Evolutionary conservation across 2,329 filamentous ascomycete genomes (phyloP), one percentile per base, ranked within the genome.

Genomic region (Fusarium sp.): DNA sequence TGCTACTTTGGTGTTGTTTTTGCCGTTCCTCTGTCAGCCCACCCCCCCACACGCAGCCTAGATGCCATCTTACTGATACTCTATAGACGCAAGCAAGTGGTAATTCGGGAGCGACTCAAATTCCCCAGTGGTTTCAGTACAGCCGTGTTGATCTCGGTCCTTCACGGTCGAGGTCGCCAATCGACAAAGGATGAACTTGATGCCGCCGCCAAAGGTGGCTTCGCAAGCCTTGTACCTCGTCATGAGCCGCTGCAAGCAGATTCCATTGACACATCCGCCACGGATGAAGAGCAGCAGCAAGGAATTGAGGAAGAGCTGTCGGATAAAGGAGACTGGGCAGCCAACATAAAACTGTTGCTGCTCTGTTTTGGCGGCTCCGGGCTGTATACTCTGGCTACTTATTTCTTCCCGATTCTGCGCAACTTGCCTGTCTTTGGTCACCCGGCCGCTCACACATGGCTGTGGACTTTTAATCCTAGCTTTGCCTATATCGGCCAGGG

Each of bases 1-100:
- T 97, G 93, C 73, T 94, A 98, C 71, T 99, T 99, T 72, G 95
- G 95, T 0, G 95, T 98, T 2, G 89, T 98, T 1, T 98, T 99
- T 78, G 95, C 93, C 1, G 94, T 99, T 13, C 95, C 95, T 1
- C 73, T 98, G 81, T 74, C 73, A 76, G 79, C 48, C 27, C 38
- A 19, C 21, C 17, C 19, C 9, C 29, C 13, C 35, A 33, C 15
- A 7, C 10, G 5, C 11, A 25, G 33, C 13, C 2, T n/a, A 43
- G 19, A n/a, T 14, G n/a, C 23, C 21, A 32, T 15, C 15, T 48
- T 57, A 17, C 35, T 63, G 36, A 62, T 36, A 17, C 19, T 19
- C 9, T 45, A 14, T 23, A 85, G 82, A 50, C 84, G 95, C 42
- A 90, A 88, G 52, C 92, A 99, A 77, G 93, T 98, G 50, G 96